Percentiles rank a stretch among this genome's conserved stretches.
These are phyloP conservation scores for Cystofilobasidium macerans DNA, from an alignment of 768 basidiomycete species.

Conservation along the genomic window DNA sequence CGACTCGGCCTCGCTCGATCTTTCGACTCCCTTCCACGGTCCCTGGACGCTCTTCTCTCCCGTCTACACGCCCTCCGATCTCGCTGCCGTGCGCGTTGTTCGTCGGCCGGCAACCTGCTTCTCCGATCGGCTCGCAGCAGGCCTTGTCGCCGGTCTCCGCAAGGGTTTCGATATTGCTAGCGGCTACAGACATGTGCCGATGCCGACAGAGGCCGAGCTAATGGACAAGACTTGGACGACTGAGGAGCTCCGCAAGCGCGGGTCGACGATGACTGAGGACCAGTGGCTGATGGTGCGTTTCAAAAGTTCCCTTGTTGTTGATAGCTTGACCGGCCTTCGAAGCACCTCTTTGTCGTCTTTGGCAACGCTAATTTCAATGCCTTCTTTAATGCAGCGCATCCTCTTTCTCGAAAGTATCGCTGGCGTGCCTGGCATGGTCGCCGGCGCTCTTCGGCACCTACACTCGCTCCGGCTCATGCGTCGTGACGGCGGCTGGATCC, in stretches of 20 bases:
- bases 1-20: background rate
- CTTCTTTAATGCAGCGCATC: background rate
- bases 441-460: slow-evolving; percentile 58
- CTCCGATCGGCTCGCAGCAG: slow-evolving; percentile 60
- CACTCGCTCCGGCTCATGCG: slow-evolving; percentile 68
- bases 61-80: slow-evolving; percentile 25
- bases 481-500: slow-evolving; percentile 67
- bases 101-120: slow-evolving; percentile 54
- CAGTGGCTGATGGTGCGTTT: slow-evolving; percentile 58
- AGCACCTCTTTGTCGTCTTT: no score
- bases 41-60: background rate
- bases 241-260: slow-evolving; percentile 59
- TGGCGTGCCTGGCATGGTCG: slow-evolving; percentile 42
- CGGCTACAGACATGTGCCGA: slow-evolving; percentile 16
- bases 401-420: slow-evolving; percentile 66
- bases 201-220: slow-evolving; percentile 38
- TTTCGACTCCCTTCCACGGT: background rate
- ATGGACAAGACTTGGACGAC: slow-evolving; percentile 59
- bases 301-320: background rate
- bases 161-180: slow-evolving; percentile 62
- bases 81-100: slow-evolving; percentile 50
- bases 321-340: background rate
- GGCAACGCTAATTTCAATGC: no score
- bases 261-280: slow-evolving; percentile 60
- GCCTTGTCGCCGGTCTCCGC: slow-evolving; percentile 48